These are phyloP conservation scores for Rhizophagus prolifer DNA, from an alignment of 192 early-diverging fungal species.

Conservation along the genomic window DNA sequence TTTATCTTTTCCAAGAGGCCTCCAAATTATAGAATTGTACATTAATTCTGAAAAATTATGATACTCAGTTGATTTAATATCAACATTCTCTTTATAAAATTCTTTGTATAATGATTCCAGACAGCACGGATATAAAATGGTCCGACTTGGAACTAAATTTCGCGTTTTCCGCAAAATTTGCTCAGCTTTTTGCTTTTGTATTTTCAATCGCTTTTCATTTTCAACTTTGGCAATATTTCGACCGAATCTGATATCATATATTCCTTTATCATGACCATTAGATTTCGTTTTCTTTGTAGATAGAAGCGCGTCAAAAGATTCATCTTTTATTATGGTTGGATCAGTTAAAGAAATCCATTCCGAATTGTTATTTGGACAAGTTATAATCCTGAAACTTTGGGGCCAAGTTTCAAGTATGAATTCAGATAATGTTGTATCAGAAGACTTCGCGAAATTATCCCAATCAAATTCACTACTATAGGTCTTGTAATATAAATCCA, in stretches of 20 bases:
- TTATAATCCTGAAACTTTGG: background rate
- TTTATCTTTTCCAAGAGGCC: background rate
- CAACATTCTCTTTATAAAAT: background rate
- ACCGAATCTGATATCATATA: background rate
- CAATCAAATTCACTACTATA: background rate
- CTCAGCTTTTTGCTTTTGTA: background rate
- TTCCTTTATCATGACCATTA: background rate
- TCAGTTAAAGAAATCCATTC: background rate
- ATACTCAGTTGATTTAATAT: background rate
- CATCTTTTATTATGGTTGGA: background rate
- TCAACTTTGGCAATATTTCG: background rate
- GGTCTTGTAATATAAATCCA: background rate
- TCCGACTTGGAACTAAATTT: background rate
- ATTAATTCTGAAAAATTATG: background rate
- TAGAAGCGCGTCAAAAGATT: background rate
- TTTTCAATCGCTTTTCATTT: background rate
- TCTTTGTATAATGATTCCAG: background rate
- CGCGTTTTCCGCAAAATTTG: background rate
- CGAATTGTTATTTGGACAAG: background rate
- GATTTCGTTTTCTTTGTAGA: background rate
- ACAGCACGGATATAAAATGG: background rate
- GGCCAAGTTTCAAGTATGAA: background rate
- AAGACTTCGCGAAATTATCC: background rate
- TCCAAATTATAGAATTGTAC: background rate
- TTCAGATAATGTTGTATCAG: background rate